Conservation (phyloP, 306 rosid genomes). For the Hylodesmum podocarpum region DNA sequence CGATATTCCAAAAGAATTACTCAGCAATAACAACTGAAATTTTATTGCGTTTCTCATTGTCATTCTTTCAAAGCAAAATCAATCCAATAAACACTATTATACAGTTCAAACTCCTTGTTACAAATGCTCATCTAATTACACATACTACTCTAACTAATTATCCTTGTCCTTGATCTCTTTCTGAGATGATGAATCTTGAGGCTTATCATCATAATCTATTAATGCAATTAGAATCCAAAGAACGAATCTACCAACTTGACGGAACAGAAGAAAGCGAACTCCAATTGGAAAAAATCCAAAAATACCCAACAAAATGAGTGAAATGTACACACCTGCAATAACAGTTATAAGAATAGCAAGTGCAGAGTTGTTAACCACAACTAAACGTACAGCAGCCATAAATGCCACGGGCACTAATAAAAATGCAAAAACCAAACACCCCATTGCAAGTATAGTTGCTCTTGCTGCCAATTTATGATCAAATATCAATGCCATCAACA, state of each 20-base stretch:
- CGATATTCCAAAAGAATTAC: too few relatives aligned
- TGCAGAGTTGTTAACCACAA: background rate
- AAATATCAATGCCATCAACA: background rate
- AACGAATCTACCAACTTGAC: background rate
- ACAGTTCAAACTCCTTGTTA: background rate
- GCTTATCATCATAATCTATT: background rate
- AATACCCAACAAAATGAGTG: background rate
- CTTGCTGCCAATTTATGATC: background rate
- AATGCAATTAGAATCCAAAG: background rate
- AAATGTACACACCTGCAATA: background rate
- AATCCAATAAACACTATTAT: background rate
- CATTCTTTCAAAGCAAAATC: background rate
- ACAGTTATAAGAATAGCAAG: background rate
- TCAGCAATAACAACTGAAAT: background rate
- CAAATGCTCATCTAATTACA: background rate
- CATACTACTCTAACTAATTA: background rate
- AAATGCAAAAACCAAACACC: background rate
- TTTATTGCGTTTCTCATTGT: background rate
- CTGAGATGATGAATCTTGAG: background rate
- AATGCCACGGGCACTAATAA: background rate
- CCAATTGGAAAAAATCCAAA: background rate
- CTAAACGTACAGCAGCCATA: conserved; percentile 13
- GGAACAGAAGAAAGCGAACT: background rate
- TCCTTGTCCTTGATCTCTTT: too few relatives aligned
- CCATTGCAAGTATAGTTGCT: background rate